These are phyloP conservation scores for Lachancea nothofagi DNA, from an alignment of 805 yeast genomes.

Conservation along the genomic window DNA sequence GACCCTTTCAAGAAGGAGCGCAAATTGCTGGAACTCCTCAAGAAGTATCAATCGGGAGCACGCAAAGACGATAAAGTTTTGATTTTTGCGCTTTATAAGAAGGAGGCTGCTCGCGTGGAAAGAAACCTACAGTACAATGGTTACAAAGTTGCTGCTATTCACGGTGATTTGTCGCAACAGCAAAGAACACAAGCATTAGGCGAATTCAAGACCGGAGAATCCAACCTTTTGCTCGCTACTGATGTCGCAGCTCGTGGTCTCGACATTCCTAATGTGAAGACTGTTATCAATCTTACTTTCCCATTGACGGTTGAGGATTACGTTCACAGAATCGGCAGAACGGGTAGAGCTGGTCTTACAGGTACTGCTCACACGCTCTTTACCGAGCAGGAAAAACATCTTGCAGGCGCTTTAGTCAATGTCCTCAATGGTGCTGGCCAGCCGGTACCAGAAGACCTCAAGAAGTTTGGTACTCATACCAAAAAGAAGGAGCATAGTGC, in stretches of 20 bases:
- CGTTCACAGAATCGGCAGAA: slow-evolving; percentile 95
- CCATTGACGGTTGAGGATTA: slow-evolving; percentile 96
- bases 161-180: slow-evolving; percentile 89
- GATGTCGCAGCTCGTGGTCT: slow-evolving; percentile 98
- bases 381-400: slow-evolving; percentile 94
- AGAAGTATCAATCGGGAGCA: slow-evolving; percentile 65
- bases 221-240: slow-evolving; percentile 81
- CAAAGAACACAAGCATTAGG: slow-evolving; percentile 87
- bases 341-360: slow-evolving; percentile 94
- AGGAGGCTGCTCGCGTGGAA: slow-evolving; percentile 92
- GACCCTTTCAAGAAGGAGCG: slow-evolving; percentile 78
- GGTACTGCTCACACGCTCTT: slow-evolving; percentile 94
- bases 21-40: slow-evolving; percentile 63
- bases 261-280: slow-evolving; percentile 95
- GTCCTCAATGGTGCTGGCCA: slow-evolving; percentile 91
- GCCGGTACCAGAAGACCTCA: slow-evolving; percentile 88
- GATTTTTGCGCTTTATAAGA: slow-evolving; percentile 91
- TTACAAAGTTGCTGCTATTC: slow-evolving; percentile 84
- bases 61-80: slow-evolving; percentile 73
- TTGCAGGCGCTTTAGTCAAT: slow-evolving; percentile 90
- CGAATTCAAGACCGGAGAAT: slow-evolving; percentile 74
- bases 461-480: slow-evolving; percentile 95
- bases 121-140: slow-evolving; percentile 65
- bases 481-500: slow-evolving; percentile 96
- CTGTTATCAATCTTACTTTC: slow-evolving; percentile 90